Evolutionary conservation across 2,329 filamentous ascomycete species (phyloP).

Genomic region (Aureobasidium sp.): DNA sequence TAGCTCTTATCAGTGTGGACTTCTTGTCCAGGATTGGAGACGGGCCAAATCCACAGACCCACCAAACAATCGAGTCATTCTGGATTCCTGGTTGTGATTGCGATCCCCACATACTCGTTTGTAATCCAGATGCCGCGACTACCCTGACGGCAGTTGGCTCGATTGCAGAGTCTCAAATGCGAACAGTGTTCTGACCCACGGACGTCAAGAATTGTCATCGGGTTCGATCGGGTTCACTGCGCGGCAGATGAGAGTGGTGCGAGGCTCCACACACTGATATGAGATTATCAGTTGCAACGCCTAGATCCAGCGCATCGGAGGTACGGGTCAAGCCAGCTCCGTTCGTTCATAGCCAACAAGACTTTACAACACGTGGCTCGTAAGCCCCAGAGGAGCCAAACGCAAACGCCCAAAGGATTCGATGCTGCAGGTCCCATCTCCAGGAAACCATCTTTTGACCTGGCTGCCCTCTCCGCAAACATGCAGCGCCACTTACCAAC

Average conservation of each 20-base stretch:
- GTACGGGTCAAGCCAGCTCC: neutral
- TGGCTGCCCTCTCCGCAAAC: conserved; percentile 3
- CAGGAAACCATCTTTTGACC: neutral
- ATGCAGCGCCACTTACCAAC: neutral
- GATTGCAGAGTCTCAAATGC: neutral
- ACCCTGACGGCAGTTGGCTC: neutral
- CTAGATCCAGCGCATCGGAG: conserved; percentile 4
- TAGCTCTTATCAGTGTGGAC: neutral
- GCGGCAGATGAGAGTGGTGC: conserved; percentile 7
- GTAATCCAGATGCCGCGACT: neutral
- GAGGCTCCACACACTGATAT: conserved; percentile 1
- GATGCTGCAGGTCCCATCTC: neutral
- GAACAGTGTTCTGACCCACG: neutral
- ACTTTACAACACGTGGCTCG: neutral
- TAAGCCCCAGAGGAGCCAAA: neutral
- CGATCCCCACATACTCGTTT: neutral
- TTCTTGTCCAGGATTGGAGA: neutral
- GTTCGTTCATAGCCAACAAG: neutral
- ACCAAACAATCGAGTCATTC: neutral
- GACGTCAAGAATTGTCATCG: conserved; percentile 1
- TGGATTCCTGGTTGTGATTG: neutral
- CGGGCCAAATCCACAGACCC: neutral
- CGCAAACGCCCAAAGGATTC: neutral
- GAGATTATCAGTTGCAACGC: conserved; percentile 9
- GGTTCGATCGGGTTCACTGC: neutral